These are phyloP conservation scores for Ustilago trichophora DNA, from an alignment of 1,284 basidiomycete species.

Conservation along the genomic window DNA sequence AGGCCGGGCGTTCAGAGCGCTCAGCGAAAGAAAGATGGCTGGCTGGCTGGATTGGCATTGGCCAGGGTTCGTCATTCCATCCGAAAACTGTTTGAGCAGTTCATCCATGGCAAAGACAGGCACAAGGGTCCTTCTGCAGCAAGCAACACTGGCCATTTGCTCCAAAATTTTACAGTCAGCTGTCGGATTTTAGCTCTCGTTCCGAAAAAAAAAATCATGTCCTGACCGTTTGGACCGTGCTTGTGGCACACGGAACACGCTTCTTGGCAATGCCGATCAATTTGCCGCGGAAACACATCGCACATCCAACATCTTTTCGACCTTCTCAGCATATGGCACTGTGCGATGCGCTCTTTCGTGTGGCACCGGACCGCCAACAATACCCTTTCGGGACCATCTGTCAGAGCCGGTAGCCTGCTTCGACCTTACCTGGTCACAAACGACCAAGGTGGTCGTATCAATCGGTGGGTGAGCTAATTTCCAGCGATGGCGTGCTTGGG, in stretches of 20 bases:
- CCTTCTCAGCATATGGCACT: too few relatives aligned
- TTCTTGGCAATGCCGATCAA: conserved; percentile 2
- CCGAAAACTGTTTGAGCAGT: conserved; percentile 1
- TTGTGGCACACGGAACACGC: neutral
- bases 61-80: conserved; percentile 2
- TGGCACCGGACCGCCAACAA: too few relatives aligned
- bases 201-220: too few relatives aligned
- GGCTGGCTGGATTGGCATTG: neutral
- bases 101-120: neutral
- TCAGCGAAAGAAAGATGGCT: too few relatives aligned
- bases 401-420: too few relatives aligned
- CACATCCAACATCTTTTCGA: too few relatives aligned
- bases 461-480: neutral
- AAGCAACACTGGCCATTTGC: neutral
- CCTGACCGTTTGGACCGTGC: conserved; percentile 7
- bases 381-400: too few relatives aligned
- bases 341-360: too few relatives aligned
- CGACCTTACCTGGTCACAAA: too few relatives aligned
- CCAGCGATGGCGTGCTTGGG: conserved; percentile 11
- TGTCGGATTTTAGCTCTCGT: conserved; percentile 4
- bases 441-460: too few relatives aligned
- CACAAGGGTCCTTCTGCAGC: neutral
- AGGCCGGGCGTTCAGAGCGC: too few relatives aligned
- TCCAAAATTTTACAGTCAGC: neutral
- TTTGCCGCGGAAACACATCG: neutral